A percentile compares a stretch with the other conserved stretches of the same genome.
These are phyloP conservation scores for Lolium perenne DNA, from an alignment of 176 grass and related monocot species.

Conservation along the genomic window DNA sequence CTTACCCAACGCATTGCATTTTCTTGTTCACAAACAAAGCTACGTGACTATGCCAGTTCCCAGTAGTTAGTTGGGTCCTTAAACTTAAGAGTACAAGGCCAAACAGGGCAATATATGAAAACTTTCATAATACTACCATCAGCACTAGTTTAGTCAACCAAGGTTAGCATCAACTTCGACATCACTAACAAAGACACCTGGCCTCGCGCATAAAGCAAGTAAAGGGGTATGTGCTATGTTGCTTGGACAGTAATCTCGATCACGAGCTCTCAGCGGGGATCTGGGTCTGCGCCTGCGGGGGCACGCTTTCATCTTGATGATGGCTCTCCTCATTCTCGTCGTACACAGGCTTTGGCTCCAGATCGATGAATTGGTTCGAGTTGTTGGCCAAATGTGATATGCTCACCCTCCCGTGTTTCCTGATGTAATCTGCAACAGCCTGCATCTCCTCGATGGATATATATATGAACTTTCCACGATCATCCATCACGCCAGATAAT, in stretches of 20 bases:
- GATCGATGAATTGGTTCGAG: conserved; percentile 89
- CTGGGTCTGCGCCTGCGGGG: conserved; percentile 15
- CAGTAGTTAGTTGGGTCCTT: background rate
- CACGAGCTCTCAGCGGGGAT: background rate
- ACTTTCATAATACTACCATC: background rate
- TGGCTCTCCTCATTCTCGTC: conserved; percentile 36
- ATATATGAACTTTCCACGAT: conserved; percentile 96
- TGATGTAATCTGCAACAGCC: conserved; percentile 89
- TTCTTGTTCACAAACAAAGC: background rate
- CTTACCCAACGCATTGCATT: background rate
- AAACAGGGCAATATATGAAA: background rate
- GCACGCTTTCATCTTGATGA: conserved; percentile 12
- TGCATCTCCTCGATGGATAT: conserved; percentile 93
- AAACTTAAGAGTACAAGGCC: background rate
- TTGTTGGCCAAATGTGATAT: conserved; percentile 86
- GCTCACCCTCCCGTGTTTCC: conserved; percentile 85
- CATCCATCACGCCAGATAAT: conserved; percentile 97
- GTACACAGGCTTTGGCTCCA: conserved; percentile 71
- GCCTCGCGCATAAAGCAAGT: background rate
- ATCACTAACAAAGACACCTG: background rate
- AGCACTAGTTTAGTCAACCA: background rate
- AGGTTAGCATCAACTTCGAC: conserved; percentile 29
- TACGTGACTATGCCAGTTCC: background rate
- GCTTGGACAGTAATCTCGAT: background rate
- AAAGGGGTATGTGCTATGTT: background rate